These are phyloP conservation scores for Posidonia oceanica DNA, from an alignment of 116 monocot species.

Conservation along the genomic window DNA sequence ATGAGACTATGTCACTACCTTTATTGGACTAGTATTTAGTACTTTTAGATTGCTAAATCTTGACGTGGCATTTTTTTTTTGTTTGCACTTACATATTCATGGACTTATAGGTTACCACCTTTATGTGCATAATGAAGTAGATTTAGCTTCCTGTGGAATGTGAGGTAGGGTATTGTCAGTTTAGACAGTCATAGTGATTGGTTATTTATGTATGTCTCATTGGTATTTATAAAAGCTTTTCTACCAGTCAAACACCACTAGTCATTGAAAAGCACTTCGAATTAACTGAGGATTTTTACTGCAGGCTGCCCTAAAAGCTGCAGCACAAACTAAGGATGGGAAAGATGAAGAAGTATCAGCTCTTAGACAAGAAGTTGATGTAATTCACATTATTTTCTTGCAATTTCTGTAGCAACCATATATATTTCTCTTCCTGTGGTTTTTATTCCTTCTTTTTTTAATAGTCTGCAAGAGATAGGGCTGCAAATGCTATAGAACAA, in stretches of 20 bases:
- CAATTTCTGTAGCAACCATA: background rate
- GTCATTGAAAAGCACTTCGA: background rate
- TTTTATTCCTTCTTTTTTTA: conserved; percentile 4
- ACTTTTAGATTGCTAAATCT: too few species aligned
- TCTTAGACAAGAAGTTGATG: conserved; percentile 59
- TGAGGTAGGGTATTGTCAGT: too few species aligned
- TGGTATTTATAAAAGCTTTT: background rate
- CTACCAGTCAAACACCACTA: background rate
- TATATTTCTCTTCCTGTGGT: conserved; percentile 4
- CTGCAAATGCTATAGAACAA: conserved; percentile 35
- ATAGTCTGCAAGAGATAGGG: conserved; percentile 58
- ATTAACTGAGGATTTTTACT: background rate
- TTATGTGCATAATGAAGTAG: too few species aligned
- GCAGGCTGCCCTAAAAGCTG: conserved; percentile 72
- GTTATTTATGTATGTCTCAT: too few species aligned
- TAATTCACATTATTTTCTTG: conserved; percentile 11
- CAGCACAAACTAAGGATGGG: conserved; percentile 48
- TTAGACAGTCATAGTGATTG: too few species aligned
- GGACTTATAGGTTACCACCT: too few species aligned
- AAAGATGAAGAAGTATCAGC: conserved; percentile 69
- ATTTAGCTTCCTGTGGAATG: too few species aligned
- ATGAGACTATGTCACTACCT: background rate
- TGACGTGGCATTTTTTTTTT: too few species aligned
- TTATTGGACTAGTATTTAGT: background rate
- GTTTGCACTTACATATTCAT: too few species aligned